Evolutionary conservation across 2,329 filamentous ascomycete species (phyloP), one percentile per base, ranked within the genome.

Genomic region (Lithohypha guttulata): DNA sequence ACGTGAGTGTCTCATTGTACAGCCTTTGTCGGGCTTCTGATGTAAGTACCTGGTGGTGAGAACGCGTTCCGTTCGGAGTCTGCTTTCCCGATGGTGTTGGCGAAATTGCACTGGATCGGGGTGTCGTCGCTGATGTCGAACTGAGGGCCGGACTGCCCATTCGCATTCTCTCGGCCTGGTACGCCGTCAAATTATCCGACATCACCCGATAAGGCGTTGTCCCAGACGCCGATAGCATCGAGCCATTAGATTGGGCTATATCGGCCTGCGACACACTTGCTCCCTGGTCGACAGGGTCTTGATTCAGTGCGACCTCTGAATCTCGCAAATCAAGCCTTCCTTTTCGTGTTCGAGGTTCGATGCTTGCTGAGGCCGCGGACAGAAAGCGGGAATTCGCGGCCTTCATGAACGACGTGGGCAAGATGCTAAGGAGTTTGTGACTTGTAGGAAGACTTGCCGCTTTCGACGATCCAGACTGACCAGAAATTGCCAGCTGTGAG

Each of bases 341-440:
- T 32, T 53, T 50, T 14, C 47, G 23, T 5, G 51, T 44, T 33
- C 47, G 49, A 10, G 45, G 41, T 13, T 52, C 50, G 5, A 48
- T 40, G 10, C 45, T 43, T n/a, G 46, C 42, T 15, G 83, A 93
- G 0, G 87, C 94, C 3, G 86, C 83, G 18, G 79, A 83, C 78
- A 98, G 89, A 62, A 96, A 95, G 43, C 82, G 87, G 29, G 86
- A 91, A 60, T 96, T 98, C 38, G 91, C 91, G 1, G 87, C 87
- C 59, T 87, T 94, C 23, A 98, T 70, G 23, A 98, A 79, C 0
- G 91, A 84, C 0, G 87, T 89, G 0, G 91, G 91, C 0, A 98
- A 69, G 0, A 86, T 85, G 15, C 91, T 79, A 2, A 98, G 73
- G 45, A 98, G 87, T 35, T 85, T 79, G 56, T 98, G 91, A 1